Conservation (phyloP, 768 basidiomycete species). For the Podaxis sp. region DNA sequence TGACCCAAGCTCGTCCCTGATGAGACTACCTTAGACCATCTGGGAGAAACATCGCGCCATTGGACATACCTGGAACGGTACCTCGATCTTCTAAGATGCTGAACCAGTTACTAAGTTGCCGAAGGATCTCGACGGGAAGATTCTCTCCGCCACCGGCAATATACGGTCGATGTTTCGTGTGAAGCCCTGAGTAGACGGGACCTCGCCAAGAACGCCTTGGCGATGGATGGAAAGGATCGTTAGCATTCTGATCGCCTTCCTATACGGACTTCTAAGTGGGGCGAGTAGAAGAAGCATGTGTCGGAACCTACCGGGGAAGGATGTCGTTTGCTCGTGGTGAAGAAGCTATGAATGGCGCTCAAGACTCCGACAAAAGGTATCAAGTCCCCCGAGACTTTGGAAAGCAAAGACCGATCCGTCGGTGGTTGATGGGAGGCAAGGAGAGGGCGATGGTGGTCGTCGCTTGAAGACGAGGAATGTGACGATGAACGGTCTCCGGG, state of each 20-base stretch:
- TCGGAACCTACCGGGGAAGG: not conserved
- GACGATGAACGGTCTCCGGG: conserved; percentile 15
- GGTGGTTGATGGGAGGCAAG: conserved; percentile 33
- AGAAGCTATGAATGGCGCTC: conserved; percentile 14
- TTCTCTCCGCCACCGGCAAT: conserved; percentile 46
- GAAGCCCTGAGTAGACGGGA: conserved; percentile 27
- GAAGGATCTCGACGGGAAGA: conserved; percentile 51
- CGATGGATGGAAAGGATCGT: conserved; percentile 9
- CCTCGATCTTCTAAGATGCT: conserved; percentile 53
- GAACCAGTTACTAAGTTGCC: conserved; percentile 55
- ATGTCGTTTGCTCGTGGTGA: not conserved
- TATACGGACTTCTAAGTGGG: not conserved
- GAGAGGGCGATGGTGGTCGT: conserved; percentile 31
- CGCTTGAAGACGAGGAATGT: conserved; percentile 16
- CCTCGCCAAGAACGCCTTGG: conserved; percentile 30
- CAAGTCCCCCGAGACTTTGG: conserved; percentile 30
- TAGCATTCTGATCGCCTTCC: conserved; percentile 14
- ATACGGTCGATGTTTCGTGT: conserved; percentile 29
- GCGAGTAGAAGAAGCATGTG: not conserved
- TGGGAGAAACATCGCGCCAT: not conserved
- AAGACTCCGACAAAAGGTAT: conserved; percentile 35
- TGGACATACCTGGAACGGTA: conserved; percentile 45
- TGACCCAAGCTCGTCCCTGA: conserved; percentile 46
- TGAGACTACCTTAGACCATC: conserved; percentile 1
- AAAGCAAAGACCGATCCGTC: conserved; percentile 17